phyloP scores from a whole-genome alignment of 148 eudicot species.

The Chenopodium album region DNA sequence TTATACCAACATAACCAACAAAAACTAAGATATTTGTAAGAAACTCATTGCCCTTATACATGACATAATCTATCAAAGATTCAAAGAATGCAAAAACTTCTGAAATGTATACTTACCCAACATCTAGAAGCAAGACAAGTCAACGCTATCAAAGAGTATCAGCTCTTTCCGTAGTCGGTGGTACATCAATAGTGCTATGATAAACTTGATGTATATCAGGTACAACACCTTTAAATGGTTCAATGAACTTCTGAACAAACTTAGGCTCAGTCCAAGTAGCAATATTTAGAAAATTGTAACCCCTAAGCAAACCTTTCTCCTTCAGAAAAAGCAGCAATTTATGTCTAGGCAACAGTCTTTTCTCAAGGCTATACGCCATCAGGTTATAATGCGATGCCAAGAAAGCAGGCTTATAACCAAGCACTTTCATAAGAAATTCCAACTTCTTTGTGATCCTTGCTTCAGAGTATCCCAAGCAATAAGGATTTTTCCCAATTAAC shows the following conservation, averaged over 20 bases:
- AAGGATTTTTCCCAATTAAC: slow-evolving; percentile 17
- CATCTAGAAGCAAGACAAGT: background rate
- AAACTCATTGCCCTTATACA: background rate
- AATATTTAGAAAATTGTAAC: background rate
- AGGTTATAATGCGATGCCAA: background rate
- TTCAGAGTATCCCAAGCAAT: slow-evolving; percentile 18
- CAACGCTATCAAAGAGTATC: background rate
- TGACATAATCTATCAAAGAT: too few relatives aligned
- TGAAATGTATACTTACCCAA: background rate
- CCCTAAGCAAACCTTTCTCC: background rate
- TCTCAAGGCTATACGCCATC: background rate
- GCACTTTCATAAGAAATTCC: slow-evolving; percentile 32
- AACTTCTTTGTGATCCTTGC: slow-evolving; percentile 17
- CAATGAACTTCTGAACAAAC: background rate
- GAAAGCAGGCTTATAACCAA: slow-evolving; percentile 23
- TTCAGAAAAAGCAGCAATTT: background rate
- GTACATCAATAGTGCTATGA: background rate
- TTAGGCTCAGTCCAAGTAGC: background rate
- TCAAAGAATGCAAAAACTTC: background rate
- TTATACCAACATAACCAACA: background rate
- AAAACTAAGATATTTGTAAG: background rate
- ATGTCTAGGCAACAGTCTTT: background rate
- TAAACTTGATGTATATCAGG: background rate
- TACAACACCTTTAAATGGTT: background rate
- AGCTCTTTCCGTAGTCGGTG: background rate